A percentile compares a stretch with the other conserved stretches of the same genome.
Evolutionary conservation across 176 grass and related monocot species (phyloP).

Genomic region (Puccinellia tenuiflora): DNA sequence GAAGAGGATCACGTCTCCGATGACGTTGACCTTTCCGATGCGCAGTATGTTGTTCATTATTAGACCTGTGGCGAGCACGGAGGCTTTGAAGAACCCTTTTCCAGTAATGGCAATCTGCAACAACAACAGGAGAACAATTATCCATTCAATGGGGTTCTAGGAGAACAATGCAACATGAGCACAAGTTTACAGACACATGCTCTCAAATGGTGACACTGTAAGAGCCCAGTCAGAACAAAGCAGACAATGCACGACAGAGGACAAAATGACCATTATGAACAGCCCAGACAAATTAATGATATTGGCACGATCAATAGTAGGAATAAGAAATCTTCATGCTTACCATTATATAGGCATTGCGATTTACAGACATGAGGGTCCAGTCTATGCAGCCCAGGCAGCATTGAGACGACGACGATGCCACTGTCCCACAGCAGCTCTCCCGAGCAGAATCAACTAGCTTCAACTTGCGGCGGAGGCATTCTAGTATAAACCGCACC

Average conservation of each 20-base stretch:
- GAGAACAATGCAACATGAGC: not conserved
- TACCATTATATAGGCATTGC: constrained; percentile 99
- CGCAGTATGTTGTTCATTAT: constrained; percentile 99
- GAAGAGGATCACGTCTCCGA: constrained; percentile 96
- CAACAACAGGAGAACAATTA: constrained; percentile 7
- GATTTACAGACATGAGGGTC: constrained; percentile 82
- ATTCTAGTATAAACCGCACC: constrained; percentile 93
- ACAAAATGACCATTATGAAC: not conserved
- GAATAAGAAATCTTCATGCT: not conserved
- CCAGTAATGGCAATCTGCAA: constrained; percentile 92
- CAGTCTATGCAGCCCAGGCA: constrained; percentile 88
- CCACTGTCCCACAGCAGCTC: constrained; percentile 61
- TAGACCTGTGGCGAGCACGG: constrained; percentile 75
- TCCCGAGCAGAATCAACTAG: constrained; percentile 51
- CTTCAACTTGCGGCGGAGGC: constrained; percentile 80
- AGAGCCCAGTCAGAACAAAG: not conserved
- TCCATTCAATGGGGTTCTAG: not conserved
- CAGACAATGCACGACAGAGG: not conserved
- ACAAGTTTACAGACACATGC: not conserved
- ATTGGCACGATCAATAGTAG: not conserved
- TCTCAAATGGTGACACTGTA: not conserved
- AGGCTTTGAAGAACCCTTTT: constrained; percentile 89
- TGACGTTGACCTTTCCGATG: constrained; percentile 96
- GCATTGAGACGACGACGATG: constrained; percentile 75
- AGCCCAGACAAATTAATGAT: not conserved